Base-by-base conservation (phyloP, 2,329 filamentous ascomycete genomes). In the Chrysosporium queenslandicum region DNA sequence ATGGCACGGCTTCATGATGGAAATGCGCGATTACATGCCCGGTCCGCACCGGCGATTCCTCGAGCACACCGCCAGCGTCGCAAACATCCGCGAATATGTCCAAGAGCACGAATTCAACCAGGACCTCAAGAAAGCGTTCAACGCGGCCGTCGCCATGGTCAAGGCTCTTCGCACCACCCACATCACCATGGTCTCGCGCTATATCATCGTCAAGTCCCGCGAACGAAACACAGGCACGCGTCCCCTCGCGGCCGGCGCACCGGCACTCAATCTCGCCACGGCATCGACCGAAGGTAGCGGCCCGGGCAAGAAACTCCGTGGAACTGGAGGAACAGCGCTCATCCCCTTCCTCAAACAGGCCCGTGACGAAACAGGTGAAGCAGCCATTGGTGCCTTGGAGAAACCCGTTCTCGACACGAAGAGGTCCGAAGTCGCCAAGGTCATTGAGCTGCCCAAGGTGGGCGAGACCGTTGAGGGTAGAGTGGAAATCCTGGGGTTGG, bases 1-100 rank as follows among this genome's bases (percentile, higher is more conserved):
- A 4, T 76, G 78, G 37, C 82, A 95, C 71, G 94, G 92, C 63
- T 98, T 98, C 71, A 91, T 98, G 64, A 82, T 86, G 64, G 92
- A 98, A 59, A 98, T 98, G 92, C 85, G 91, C 54, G 80, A 80
- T 42, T 98, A 98, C 71, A 98, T 98, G 92, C 92, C 92, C 0
- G 91, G 89, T 0, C 81, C 86, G 0, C 92, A 98, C 64, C 85
- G 89, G 2, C 83, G 86, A 37, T 98, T 98, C 71, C 77, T 98
- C 2, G 79, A 86, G 58, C 85, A 94, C 57, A 83, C 96, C 11
- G 77, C 80, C 46, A 74, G 74, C 14, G 82, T 96, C 3, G 83
- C 91, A 60, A 97, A 97, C 64, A 88, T 98, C 60, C 86, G 88
- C 27, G 77, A 84, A 16, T 97, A 85, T 61, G 90, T 96, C 46